Evolutionary conservation across 805 yeast genomes (phyloP).

Genomic region (Candida boleticola): DNA sequence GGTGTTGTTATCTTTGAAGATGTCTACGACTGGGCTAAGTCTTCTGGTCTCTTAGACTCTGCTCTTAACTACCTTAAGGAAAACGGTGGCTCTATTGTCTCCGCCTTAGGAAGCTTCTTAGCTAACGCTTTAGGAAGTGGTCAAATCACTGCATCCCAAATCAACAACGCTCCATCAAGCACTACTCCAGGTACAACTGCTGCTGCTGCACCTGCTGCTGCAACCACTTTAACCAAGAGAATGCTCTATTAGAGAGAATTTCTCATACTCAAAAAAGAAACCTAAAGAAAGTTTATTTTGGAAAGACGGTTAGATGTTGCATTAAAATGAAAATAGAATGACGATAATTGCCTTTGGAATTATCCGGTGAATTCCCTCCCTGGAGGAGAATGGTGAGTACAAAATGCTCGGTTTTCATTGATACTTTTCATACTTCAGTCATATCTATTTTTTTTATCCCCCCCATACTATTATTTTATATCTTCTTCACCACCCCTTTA

Average conservation of each 20-base stretch:
- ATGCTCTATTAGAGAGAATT: conserved; percentile 5
- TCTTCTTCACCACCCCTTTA: neutral
- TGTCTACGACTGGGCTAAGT: conserved; percentile 35
- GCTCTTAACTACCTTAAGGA: conserved; percentile 23
- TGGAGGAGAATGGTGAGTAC: neutral
- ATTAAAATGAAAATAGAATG: neutral
- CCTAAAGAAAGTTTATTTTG: neutral
- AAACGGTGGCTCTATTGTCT: conserved; percentile 24
- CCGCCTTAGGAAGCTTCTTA: conserved; percentile 20
- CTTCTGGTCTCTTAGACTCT: conserved; percentile 29
- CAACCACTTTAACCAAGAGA: conserved; percentile 10
- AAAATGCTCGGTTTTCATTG: conserved; percentile 2
- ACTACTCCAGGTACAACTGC: conserved; percentile 15
- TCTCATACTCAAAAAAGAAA: neutral
- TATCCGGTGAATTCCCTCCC: neutral
- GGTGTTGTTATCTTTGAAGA: conserved; percentile 36
- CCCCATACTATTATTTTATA: neutral
- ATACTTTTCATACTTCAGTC: conserved; percentile 5
- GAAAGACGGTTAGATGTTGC: neutral
- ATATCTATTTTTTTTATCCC: neutral
- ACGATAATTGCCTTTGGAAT: too few relatives aligned
- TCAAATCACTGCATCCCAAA: conserved; percentile 21
- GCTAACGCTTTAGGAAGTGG: conserved; percentile 26
- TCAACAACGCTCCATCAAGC: conserved; percentile 20
- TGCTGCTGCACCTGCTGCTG: conserved; percentile 15